Evolutionary conservation across 2,329 filamentous ascomycete genomes (phyloP), one percentile per base, ranked within the genome.

Genomic region (Coniochaeta prunicola): DNA sequence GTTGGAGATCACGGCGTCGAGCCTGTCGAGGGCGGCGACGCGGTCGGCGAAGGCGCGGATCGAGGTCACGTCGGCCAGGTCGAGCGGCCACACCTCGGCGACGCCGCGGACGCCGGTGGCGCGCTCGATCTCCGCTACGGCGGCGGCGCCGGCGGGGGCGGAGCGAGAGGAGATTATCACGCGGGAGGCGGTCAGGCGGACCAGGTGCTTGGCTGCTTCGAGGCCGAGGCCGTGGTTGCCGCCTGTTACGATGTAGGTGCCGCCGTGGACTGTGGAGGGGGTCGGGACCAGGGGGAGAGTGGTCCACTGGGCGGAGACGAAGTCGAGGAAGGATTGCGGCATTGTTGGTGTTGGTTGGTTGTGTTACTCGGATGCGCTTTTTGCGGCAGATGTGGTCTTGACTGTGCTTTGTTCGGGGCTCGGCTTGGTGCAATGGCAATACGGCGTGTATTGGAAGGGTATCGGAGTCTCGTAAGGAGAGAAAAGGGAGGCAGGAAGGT

Each of bases 31-130:
- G 9, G 4, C 36, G 3, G 15, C 19, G 12, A 73, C 65, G 2
- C 73, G 71, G 1, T 57, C 64, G 3, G 71, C 74, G 59, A 83
- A 82, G 0, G 64, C 66, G 58, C 70, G 64, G 34, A 81, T 71
- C 13, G 72, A 76, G 3, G 70, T 69, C 60, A 78, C 79, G 26
- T 67, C 71, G 4, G 62, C 64, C 63, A 81, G 71, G 62, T 82
- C 78, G 2, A 82, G 63, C 28, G 70, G 40, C 77, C 78, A 82
- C 2, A 80, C 77, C 33, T 79, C 66, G 33, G 77, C 69, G 8
- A 60, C 66, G 10, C 58, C 67, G 45, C 17, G 58, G 55, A 61
- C 58, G 26, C 50, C 61, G 4, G 69, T 69, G 24, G 63, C 64
- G 3, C 58, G 53, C 21, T 67, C 65, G 57, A 77, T 71, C 58